phyloP scores from a whole-genome alignment of 2,329 filamentous ascomycete species.

The Penicillium fuscoglaucum region DNA sequence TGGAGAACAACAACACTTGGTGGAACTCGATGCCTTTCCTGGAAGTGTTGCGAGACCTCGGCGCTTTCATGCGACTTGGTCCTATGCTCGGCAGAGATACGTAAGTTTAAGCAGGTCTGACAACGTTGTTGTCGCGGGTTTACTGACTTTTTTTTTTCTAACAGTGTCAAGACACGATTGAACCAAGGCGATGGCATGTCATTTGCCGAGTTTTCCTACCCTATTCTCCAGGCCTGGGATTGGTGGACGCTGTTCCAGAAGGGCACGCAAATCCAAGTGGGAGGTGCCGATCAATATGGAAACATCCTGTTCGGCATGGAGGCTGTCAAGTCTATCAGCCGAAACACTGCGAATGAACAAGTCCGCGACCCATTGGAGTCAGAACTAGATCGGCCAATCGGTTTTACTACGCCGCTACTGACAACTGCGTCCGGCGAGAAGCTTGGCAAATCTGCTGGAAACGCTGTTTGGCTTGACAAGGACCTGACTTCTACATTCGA shows the following conservation, averaged over 20 bases:
- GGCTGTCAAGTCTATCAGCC: constrained; percentile 72
- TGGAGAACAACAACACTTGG: constrained; percentile 85
- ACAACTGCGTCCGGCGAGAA: constrained; percentile 84
- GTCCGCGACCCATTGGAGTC: constrained; percentile 39
- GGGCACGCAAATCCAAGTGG: constrained; percentile 80
- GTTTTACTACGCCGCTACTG: constrained; percentile 86
- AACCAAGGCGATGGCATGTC: constrained; percentile 89
- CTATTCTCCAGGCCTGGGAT: constrained; percentile 92
- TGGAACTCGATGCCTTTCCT: constrained; percentile 69
- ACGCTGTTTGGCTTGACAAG: constrained; percentile 87
- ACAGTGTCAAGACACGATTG: constrained; percentile 76
- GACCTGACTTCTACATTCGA: constrained; percentile 81
- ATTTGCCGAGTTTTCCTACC: constrained; percentile 89
- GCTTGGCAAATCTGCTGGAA: constrained; percentile 92
- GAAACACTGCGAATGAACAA: constrained; percentile 42
- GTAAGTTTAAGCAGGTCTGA: constrained; percentile 53
- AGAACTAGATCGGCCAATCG: constrained; percentile 60
- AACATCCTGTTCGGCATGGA: constrained; percentile 93
- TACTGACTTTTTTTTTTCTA: constrained; percentile 7
- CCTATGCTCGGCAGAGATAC: constrained; percentile 87
- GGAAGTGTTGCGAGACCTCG: constrained; percentile 74
- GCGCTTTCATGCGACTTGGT: constrained; percentile 72
- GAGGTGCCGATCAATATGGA: constrained; percentile 92
- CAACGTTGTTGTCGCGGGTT: background rate
- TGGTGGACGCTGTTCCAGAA: constrained; percentile 84